Conservation (phyloP, 176 grass and related monocot genomes). For the Thalia dealbata region DNA sequence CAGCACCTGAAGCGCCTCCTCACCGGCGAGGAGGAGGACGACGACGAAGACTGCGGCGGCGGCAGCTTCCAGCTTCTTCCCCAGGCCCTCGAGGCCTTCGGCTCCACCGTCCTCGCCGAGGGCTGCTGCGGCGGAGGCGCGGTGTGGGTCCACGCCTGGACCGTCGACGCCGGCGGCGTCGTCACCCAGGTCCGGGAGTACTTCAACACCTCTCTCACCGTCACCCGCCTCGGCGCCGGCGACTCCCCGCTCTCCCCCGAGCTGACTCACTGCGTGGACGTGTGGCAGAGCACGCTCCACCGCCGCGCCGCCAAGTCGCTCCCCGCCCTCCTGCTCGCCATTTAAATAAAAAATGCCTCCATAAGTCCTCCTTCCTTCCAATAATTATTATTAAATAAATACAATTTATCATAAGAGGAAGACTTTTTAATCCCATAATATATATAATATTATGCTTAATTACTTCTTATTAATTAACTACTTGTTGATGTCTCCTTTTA, state of each 20-base stretch:
- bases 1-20: conserved; percentile 88
- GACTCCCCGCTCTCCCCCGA: background rate
- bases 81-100: conserved; percentile 41
- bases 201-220: conserved; percentile 73
- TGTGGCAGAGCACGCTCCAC: conserved; percentile 49
- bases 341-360: conserved; percentile 10
- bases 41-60: conserved; percentile 1
- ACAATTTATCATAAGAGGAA: background rate
- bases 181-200: conserved; percentile 83
- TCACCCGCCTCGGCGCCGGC: conserved; percentile 40
- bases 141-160: conserved; percentile 87
- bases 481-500: too few species aligned
- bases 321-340: conserved; percentile 72
- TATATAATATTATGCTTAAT: too few species aligned
- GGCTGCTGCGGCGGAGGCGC: conserved; percentile 28
- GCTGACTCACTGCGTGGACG: conserved; percentile 15
- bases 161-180: conserved; percentile 53
- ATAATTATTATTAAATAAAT: background rate
- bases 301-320: conserved; percentile 43
- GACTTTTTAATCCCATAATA: too few species aligned
- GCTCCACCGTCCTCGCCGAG: conserved; percentile 66
- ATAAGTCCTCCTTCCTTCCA: background rate
- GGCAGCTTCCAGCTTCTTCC: conserved; percentile 39
- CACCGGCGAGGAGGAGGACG: conserved; percentile 25
- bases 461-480: too few species aligned